Evolutionary conservation across 192 early-diverging fungal species (phyloP), one percentile per base, ranked within the genome.

Genomic region (Podila verticillata): DNA sequence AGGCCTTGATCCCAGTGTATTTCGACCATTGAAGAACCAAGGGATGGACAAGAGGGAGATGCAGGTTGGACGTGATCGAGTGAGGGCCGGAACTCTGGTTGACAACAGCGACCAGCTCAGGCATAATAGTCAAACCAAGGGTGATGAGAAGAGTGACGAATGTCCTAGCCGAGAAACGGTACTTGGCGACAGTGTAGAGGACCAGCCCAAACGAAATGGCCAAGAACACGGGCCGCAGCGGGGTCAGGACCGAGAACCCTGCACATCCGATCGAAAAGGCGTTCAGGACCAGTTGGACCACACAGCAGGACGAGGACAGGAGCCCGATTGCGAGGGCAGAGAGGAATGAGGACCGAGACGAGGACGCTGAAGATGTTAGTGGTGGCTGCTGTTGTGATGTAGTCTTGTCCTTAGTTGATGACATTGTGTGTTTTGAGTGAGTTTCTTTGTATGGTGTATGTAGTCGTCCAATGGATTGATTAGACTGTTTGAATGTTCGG

Each of bases 261-360:
- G 88, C 88, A 59, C 88, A 90, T 19, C 82, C 81, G 24, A 90
- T 61, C 0, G 88, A 90, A 35, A 88, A 81, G 10, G 74, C 4
- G 69, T 90, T 90, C 31, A 90, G 82, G 1, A 82, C 24, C 32
- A 90, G 72, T 32, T 90, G 88, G 35, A 90, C 75, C 0, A 88
- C 48, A 44, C 88, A 90, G 63, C 88, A 90, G 12, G 81, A 85
- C 2, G 84, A 87, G 0, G 84, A 79, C 12, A 88, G 63, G 2
- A 90, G 72, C 1, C 83, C 84, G 10, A 66, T 59, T 30, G 72
- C 22, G 29, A 68, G 24, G 12, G 85, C 82, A 15, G 63, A 65
- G 35, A 79, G 17, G 30, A 80, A 83, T 17, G 72, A 69, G 8
- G 51, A 44, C 4, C 39, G 39, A 44, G 13, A 15, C 15, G 39